Conservation (phyloP, 805 yeast genomes). For the Clavispora santaluciae region DNA sequence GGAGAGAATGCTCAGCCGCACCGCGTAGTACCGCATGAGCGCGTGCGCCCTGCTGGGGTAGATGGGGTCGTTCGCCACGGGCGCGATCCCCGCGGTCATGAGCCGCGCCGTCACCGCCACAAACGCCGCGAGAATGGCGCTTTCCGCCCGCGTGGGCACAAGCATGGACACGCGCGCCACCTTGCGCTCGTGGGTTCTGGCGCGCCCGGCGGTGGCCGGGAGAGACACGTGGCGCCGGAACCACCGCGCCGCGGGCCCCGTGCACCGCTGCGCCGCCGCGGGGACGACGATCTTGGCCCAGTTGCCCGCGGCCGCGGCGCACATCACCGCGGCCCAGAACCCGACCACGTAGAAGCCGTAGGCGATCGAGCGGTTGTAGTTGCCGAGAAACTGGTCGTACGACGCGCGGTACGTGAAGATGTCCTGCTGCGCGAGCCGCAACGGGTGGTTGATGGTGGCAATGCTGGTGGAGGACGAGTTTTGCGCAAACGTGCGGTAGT, state of each 20-base stretch:
- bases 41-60: slow-evolving; percentile 24
- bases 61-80: slow-evolving; percentile 11
- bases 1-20: slow-evolving; percentile 15
- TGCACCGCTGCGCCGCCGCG: slow-evolving; percentile 12
- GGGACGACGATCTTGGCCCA: slow-evolving; percentile 33
- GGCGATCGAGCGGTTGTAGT: slow-evolving; percentile 39
- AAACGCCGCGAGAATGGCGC: slow-evolving; percentile 8
- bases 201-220: slow-evolving; percentile 34
- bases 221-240: slow-evolving; percentile 30
- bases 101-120: slow-evolving; percentile 2
- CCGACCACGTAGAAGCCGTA: slow-evolving; percentile 23
- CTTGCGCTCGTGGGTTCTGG: slow-evolving; percentile 24
- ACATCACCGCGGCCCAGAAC: slow-evolving; percentile 30
- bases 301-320: slow-evolving; percentile 23
- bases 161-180: slow-evolving; percentile 23
- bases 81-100: slow-evolving; percentile 6
- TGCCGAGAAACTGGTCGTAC: slow-evolving; percentile 36
- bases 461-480: neutral
- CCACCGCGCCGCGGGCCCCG: slow-evolving; percentile 26
- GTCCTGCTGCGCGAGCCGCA: slow-evolving; percentile 20
- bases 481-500: slow-evolving; percentile 2
- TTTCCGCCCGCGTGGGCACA: slow-evolving; percentile 17
- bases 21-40: slow-evolving; percentile 35
- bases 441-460: slow-evolving; percentile 13
- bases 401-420: slow-evolving; percentile 19